Conservation (phyloP, 306 rosid species). For the Cucumis cinereus region DNA sequence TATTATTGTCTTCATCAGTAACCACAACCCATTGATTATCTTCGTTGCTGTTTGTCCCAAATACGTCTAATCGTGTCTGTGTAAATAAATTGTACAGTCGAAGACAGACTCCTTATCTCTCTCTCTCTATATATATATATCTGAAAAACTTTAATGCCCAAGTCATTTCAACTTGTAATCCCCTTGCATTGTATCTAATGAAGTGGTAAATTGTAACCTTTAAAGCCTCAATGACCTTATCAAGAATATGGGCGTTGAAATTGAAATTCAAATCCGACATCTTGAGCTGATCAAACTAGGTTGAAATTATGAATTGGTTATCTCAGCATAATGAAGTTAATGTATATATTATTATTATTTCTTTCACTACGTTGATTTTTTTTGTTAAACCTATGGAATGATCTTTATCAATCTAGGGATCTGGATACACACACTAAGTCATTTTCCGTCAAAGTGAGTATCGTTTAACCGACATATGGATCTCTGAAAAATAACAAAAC, state of each 20-base stretch:
- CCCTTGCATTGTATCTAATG: background rate
- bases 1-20: background rate
- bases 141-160: background rate
- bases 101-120: background rate
- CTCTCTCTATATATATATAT: background rate
- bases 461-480: no score
- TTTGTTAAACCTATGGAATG: no score
- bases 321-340: background rate
- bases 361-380: no score
- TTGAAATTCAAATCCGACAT: background rate
- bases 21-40: background rate
- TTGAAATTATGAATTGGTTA: background rate
- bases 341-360: background rate
- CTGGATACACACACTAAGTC: no score
- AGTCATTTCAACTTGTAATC: background rate
- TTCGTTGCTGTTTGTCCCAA: background rate
- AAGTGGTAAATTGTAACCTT: background rate
- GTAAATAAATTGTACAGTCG: slow-evolving; percentile 4
- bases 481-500: no score
- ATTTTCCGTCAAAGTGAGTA: no score
- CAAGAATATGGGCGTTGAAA: background rate
- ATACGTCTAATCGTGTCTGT: background rate
- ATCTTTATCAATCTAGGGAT: no score
- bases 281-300: background rate
- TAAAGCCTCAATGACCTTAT: background rate